Base-by-base conservation (phyloP, 2,329 filamentous ascomycete genomes). In the Hypoxylon sp. region DNA sequence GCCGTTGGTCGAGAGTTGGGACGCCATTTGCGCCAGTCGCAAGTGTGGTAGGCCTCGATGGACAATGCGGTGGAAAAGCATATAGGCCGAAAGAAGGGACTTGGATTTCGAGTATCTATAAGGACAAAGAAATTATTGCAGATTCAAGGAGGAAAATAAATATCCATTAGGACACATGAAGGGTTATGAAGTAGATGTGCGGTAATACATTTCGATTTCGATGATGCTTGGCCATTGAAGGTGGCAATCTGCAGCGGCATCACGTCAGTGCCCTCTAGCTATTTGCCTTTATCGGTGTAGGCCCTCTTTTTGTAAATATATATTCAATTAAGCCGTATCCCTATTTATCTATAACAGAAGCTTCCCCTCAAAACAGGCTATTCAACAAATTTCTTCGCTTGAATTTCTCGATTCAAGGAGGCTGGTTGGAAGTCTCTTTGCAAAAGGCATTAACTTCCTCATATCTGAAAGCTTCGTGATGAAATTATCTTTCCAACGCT, bases 21-120 rank as follows among this genome's bases (percentile, higher is more conserved):
- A 76, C 59, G 80, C 77, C 80, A 79, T 79, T 55, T 71, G 72
- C 65, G 72, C 57, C 52, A 74, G 66, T 67, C 73, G 74, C 27
- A 72, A 44, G 50, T 75, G 78, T 59, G 74, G 73, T 51, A 75
- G 69, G 69, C 74, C 76, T 76, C 78, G 75, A 58, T 70, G 74
- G 11, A 78, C 57, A 62, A 74, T 72, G 72, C 76, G 73, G 69
- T 75, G 73, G 57, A 73, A 74, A 62, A 81, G 78, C 81, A 83
- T 77, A 71, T 53, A 73, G 59, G 59, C 54, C 42, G 35, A 37
- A 37, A 37, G n/a, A 27, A 15, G 31, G 17, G 17, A 55, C 19
- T 46, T 56, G 13, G 24, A 58, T 24, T 46, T 48, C 24, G 8
- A 27, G 50, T 46, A 62, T 62, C 1, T 42, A 31, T 15, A 44